phyloP scores from a whole-genome alignment of 2,329 filamentous ascomycete species.

The Penicillium sp. region DNA sequence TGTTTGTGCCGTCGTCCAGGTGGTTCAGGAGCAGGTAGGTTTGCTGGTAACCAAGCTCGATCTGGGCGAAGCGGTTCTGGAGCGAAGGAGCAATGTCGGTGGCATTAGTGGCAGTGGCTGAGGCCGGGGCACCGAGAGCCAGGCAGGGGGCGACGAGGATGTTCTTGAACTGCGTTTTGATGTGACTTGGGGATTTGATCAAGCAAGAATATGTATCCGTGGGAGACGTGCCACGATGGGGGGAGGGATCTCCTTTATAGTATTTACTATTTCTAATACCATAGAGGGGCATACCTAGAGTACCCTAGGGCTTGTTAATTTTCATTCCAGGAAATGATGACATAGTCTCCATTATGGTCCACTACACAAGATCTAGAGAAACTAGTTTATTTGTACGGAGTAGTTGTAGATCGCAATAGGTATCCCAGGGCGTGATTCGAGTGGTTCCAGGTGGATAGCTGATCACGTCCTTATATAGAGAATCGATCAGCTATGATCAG shows the following conservation, averaged over 20 bases:
- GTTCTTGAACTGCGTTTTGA: constrained; percentile 11
- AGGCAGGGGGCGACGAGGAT: constrained; percentile 6
- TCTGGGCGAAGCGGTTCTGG: constrained; percentile 8
- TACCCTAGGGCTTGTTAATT: background rate
- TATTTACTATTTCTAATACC: background rate
- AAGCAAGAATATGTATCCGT: background rate
- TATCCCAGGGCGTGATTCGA: background rate
- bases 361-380: background rate
- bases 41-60: constrained; percentile 11
- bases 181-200: background rate
- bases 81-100: constrained; percentile 9
- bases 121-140: constrained; percentile 4
- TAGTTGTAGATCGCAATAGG: background rate
- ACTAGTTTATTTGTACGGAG: background rate
- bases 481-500: background rate
- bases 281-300: too few relatives aligned
- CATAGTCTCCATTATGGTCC: background rate
- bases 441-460: background rate
- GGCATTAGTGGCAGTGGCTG: constrained; percentile 3
- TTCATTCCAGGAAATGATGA: background rate
- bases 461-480: background rate
- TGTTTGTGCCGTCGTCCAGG: constrained; percentile 1
- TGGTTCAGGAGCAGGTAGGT: constrained; percentile 7
- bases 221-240: background rate
- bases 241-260: background rate